Conservation (phyloP, 164 flowering plant genomes). For the Annona squamosa region DNA sequence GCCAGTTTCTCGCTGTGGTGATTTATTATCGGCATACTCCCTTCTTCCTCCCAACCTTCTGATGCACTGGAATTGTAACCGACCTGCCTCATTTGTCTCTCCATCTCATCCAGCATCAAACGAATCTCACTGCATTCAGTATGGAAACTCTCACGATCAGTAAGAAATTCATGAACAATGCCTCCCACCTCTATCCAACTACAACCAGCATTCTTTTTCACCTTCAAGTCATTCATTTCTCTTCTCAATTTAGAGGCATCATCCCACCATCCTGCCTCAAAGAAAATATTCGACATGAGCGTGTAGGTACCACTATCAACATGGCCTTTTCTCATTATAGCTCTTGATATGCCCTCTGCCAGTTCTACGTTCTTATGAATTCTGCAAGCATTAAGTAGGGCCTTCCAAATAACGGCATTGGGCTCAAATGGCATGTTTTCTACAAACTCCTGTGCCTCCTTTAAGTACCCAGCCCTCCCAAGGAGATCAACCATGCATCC, state of each 20-base stretch:
- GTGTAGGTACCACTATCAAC: slow-evolving; percentile 12
- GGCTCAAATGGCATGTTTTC: slow-evolving; percentile 15
- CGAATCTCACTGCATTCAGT: not conserved
- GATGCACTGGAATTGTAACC: not conserved
- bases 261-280: slow-evolving; percentile 9
- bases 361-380: slow-evolving; percentile 9
- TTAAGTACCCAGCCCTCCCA: slow-evolving; percentile 39
- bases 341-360: slow-evolving; percentile 8
- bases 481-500: slow-evolving; percentile 35
- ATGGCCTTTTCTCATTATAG: not conserved
- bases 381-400: slow-evolving; percentile 17
- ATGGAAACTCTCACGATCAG: slow-evolving; percentile 10
- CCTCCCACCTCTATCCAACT: slow-evolving; percentile 17
- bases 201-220: slow-evolving; percentile 15
- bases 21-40: not conserved
- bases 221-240: slow-evolving; percentile 10
- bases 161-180: slow-evolving; percentile 15
- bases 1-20: slow-evolving; percentile 7
- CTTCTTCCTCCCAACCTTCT: not conserved
- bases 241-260: slow-evolving; percentile 8
- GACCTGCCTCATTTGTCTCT: not conserved
- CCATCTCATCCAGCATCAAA: slow-evolving; percentile 8
- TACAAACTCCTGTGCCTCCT: slow-evolving; percentile 31
- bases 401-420: slow-evolving; percentile 14
- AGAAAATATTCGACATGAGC: slow-evolving; percentile 13